phyloP scores from a whole-genome alignment of 2,329 filamentous ascomycete species.

The Penicillium sclerotiorum region DNA sequence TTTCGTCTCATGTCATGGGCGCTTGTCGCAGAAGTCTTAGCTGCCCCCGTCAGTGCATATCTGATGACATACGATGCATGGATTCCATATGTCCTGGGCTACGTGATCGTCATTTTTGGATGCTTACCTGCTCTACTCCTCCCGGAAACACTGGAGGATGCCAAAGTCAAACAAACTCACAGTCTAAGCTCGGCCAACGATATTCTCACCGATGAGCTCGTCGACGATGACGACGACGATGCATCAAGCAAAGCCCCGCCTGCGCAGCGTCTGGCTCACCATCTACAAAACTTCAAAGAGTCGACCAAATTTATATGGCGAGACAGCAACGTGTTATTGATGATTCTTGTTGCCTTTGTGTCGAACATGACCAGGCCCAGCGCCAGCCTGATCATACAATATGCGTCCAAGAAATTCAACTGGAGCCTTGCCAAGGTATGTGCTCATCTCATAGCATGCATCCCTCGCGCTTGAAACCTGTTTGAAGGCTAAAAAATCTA shows the following conservation, averaged over 20 bases:
- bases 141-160: conserved; percentile 26
- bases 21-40: conserved; percentile 28
- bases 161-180: conserved; percentile 11
- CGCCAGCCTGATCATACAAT: conserved; percentile 31
- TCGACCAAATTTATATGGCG: conserved; percentile 29
- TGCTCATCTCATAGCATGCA: neutral
- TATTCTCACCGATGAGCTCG: neutral
- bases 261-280: conserved; percentile 12
- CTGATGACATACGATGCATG: conserved; percentile 28
- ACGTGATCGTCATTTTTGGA: conserved; percentile 14
- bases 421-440: conserved; percentile 33
- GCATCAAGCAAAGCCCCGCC: too few species aligned
- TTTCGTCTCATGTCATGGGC: conserved; percentile 26
- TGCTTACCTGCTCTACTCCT: conserved; percentile 17
- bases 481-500: conserved; percentile 4
- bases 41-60: conserved; percentile 30
- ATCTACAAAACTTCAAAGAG: conserved; percentile 22
- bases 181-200: neutral
- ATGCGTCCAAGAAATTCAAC: conserved; percentile 31
- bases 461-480: too few species aligned
- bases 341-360: conserved; percentile 27
- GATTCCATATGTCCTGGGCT: conserved; percentile 24
- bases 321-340: conserved; percentile 22
- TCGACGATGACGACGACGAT: conserved; percentile 7
- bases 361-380: conserved; percentile 25